phyloP scores from a whole-genome alignment of 805 yeast species.

The Metschnikowia bowlesiae region DNA sequence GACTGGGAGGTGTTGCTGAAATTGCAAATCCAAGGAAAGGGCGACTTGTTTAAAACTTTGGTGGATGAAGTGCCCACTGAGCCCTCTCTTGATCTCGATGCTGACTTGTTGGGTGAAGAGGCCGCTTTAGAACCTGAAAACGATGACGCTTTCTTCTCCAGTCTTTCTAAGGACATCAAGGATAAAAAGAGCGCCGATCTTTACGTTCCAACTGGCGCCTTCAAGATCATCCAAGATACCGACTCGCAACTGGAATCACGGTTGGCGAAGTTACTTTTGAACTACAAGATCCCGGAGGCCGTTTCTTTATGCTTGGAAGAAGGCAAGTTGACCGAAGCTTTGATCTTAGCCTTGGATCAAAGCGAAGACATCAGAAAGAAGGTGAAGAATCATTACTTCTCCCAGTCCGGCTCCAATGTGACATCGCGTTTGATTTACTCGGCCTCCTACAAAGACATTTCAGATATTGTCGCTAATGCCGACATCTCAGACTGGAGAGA shows the following conservation, averaged over 20 bases:
- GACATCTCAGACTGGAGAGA: constrained; percentile 80
- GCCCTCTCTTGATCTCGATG: neutral
- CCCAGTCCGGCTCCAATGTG: constrained; percentile 48
- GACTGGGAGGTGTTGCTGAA: constrained; percentile 67
- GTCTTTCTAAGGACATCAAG: constrained; percentile 24
- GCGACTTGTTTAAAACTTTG: constrained; percentile 39
- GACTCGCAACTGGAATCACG: constrained; percentile 44
- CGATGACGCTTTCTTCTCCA: constrained; percentile 37
- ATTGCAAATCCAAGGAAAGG: constrained; percentile 47
- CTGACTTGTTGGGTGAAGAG: neutral
- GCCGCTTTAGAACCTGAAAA: constrained; percentile 4
- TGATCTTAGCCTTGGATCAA: constrained; percentile 71
- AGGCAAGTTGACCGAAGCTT: constrained; percentile 70
- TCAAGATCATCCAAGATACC: constrained; percentile 34
- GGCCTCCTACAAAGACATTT: constrained; percentile 48
- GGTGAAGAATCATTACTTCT: constrained; percentile 69
- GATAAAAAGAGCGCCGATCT: constrained; percentile 8
- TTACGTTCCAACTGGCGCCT: constrained; percentile 52
- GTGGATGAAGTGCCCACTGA: constrained; percentile 17
- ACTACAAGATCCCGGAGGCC: constrained; percentile 63
- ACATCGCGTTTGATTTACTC: constrained; percentile 73
- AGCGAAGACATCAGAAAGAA: constrained; percentile 54
- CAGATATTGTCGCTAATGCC: constrained; percentile 73
- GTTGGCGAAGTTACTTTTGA: constrained; percentile 42
- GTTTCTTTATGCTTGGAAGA: constrained; percentile 60